phyloP scores from a whole-genome alignment of 2,329 filamentous ascomycete genomes.

The Diplocarpon rosae region DNA sequence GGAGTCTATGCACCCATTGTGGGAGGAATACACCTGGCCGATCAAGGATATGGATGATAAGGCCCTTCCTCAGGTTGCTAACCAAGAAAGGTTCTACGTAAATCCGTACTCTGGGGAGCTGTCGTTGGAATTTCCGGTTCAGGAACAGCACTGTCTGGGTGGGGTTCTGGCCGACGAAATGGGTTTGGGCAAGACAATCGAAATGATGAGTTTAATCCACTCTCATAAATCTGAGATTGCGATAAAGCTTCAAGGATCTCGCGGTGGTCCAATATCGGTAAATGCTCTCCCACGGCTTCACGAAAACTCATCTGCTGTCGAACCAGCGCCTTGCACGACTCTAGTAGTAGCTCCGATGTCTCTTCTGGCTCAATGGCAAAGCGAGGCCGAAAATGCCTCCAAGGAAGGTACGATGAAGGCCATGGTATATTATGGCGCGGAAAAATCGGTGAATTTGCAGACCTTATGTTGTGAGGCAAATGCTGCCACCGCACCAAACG shows the following conservation, averaged over 20 bases:
- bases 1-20: slow-evolving; percentile 86
- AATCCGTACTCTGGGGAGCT: slow-evolving; percentile 96
- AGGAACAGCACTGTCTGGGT: slow-evolving; percentile 89
- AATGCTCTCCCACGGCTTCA: slow-evolving; percentile 53
- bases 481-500: slow-evolving; percentile 64
- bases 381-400: slow-evolving; percentile 85
- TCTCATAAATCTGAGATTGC: slow-evolving; percentile 57
- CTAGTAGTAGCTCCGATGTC: slow-evolving; percentile 97
- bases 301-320: slow-evolving; percentile 43
- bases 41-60: slow-evolving; percentile 77
- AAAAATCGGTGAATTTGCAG: slow-evolving; percentile 71
- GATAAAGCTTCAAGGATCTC: slow-evolving; percentile 27
- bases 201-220: slow-evolving; percentile 92
- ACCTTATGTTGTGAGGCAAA: slow-evolving; percentile 68
- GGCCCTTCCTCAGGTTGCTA: slow-evolving; percentile 52
- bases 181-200: slow-evolving; percentile 96
- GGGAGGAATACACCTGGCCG: slow-evolving; percentile 94
- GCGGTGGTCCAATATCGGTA: slow-evolving; percentile 31
- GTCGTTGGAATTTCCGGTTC: slow-evolving; percentile 79
- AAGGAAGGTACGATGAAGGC: slow-evolving; percentile 70
- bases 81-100: slow-evolving; percentile 73
- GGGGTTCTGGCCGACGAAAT: slow-evolving; percentile 94
- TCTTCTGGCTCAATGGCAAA: slow-evolving; percentile 91
- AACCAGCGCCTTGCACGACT: slow-evolving; percentile 75
- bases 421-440: slow-evolving; percentile 83